A percentile compares a stretch with the other conserved stretches of the same genome.
Evolutionary conservation across 1,284 basidiomycete genomes (phyloP).

Genomic region (Tremellales sp.): DNA sequence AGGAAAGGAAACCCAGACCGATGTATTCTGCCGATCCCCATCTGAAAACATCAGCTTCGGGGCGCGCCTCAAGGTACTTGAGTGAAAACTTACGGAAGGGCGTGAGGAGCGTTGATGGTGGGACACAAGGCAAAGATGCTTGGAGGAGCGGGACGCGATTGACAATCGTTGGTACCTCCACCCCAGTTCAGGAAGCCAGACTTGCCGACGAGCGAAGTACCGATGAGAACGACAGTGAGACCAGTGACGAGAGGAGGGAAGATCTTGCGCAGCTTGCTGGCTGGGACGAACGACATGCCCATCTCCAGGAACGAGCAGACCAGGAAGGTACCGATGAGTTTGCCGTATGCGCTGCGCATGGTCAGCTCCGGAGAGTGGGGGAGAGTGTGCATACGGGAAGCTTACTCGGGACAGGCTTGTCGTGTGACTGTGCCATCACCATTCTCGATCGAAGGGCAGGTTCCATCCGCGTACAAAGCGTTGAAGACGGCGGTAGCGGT

Average conservation of each 20-base stretch:
- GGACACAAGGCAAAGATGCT: constrained; percentile 69
- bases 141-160: constrained; percentile 54
- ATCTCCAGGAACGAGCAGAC: constrained; percentile 79
- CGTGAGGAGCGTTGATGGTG: constrained; percentile 59
- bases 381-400: not conserved
- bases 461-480: constrained; percentile 71
- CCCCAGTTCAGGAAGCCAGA: constrained; percentile 78
- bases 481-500: constrained; percentile 67
- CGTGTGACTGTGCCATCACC: constrained; percentile 61
- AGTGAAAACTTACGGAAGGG: constrained; percentile 19
- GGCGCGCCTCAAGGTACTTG: not conserved
- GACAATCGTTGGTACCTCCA: constrained; percentile 55
- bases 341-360: constrained; percentile 59
- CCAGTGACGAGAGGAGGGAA: constrained; percentile 81
- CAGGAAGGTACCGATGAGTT: constrained; percentile 66
- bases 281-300: constrained; percentile 66
- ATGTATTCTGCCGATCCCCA: constrained; percentile 76
- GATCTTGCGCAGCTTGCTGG: constrained; percentile 41
- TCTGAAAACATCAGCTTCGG: constrained; percentile 31
- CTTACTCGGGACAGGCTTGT: constrained; percentile 61
- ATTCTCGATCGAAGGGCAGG: constrained; percentile 61
- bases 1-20: constrained; percentile 71
- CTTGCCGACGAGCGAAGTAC: constrained; percentile 66
- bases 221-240: constrained; percentile 53
- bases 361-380: too few species aligned